Percentiles rank a stretch among this genome's conserved stretches.
phyloP scores from a whole-genome alignment of 2,329 filamentous ascomycete species.

The Corniculantispora saksenae region DNA sequence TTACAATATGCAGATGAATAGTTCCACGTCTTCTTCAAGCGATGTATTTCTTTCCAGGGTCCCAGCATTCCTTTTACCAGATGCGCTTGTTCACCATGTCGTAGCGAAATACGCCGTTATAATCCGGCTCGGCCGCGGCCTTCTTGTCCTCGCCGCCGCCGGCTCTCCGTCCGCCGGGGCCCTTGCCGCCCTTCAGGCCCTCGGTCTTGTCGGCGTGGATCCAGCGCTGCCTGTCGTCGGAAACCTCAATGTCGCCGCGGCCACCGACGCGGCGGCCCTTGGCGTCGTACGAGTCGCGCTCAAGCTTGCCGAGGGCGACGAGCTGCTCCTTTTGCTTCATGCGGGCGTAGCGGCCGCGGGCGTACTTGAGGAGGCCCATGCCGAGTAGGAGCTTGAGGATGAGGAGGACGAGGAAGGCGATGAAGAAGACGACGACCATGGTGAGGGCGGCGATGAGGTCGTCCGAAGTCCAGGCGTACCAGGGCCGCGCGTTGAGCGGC shows the following conservation, averaged over 20 bases:
- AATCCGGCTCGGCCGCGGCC: slow-evolving; percentile 41
- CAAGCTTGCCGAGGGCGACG: slow-evolving; percentile 46
- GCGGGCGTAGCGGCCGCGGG: slow-evolving; percentile 73
- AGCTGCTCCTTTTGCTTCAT: slow-evolving; percentile 74
- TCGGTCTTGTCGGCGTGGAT: slow-evolving; percentile 86
- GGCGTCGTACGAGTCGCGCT: slow-evolving; percentile 61
- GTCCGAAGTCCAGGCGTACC: slow-evolving; percentile 65
- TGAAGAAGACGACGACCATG: slow-evolving; percentile 84
- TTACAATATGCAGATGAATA: background rate
- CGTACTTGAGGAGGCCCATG: slow-evolving; percentile 80
- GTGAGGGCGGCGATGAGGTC: slow-evolving; percentile 74
- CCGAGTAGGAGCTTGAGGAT: slow-evolving; percentile 84
- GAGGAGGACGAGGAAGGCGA: slow-evolving; percentile 80
- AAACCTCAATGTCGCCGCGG: slow-evolving; percentile 83
- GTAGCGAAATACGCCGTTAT: slow-evolving; percentile 75
- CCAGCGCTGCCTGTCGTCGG: slow-evolving; percentile 81
- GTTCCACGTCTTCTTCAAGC: background rate
- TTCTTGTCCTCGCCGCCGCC: slow-evolving; percentile 50
- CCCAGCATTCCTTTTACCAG: slow-evolving; percentile 59
- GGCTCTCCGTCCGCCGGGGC: slow-evolving; percentile 57
- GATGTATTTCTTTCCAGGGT: too few relatives aligned
- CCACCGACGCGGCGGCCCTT: slow-evolving; percentile 76
- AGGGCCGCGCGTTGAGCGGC: slow-evolving; percentile 41
- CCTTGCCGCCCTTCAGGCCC: slow-evolving; percentile 56
- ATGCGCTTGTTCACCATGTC: slow-evolving; percentile 97